Evolutionary conservation across 352 stramenopile genomes (phyloP), one percentile per base, ranked within the genome.

Genomic region (Phytophthora multivora): DNA sequence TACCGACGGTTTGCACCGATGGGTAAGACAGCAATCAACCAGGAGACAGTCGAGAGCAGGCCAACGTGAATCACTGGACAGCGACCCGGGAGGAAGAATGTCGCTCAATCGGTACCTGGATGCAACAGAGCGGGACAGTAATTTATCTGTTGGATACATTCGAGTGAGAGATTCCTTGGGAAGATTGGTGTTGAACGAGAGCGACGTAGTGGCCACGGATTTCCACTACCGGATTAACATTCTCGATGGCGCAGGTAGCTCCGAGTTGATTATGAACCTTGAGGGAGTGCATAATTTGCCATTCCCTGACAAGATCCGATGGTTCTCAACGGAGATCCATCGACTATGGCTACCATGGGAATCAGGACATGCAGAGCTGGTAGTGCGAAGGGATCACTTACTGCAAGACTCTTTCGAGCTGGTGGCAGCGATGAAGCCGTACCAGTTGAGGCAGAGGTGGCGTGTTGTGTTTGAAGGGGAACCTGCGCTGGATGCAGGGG

Each of bases 341-440:
- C 80, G 80, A 0, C 60, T 96, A 8, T 90, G 80, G 83, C 73
- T 91, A n/a, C 83, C 86, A 4, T 94, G 85, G 85, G 86, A 93
- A 49, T 90, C 80, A 2, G 87, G 87, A 30, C 85, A 92, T 61
- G 78, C 85, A 10, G 77, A 91, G 48, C 73, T 96, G 58, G 74
- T 83, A n/a, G 81, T 97, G 10, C 75, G 83, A 41, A 69, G 90
- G 19, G 76, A 91, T 45, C 77, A 93, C 61, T 70, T 97, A 39
- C 73, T 97, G 19, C 81, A 95, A 50, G 90, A 97, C 58, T 96
- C 87, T 19, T 93, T 94, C 56, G 71, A 87, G 30, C 73, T 93
- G 31, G 77, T 97, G 19, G 71, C 77, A 31, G 76, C 70, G 0
- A 92, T 97, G 79, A 90, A 94, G 60, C 67, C 74, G 13, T 90